A percentile compares a stretch with the other conserved stretches of the same genome.
phyloP scores from a whole-genome alignment of 331 rosid species.

The Dryas integrifolia region DNA sequence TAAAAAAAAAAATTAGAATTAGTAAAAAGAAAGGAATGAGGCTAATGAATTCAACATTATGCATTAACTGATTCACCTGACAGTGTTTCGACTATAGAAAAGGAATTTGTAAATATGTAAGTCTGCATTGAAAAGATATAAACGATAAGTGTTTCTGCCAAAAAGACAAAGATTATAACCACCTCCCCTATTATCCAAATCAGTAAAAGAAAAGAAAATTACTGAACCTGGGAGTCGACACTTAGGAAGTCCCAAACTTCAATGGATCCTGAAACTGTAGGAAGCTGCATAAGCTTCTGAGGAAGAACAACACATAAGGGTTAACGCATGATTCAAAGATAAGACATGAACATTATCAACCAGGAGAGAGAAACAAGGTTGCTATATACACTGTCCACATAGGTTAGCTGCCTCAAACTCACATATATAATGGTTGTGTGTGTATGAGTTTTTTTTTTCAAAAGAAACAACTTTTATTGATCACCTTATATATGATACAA shows the following conservation, averaged over 20 bases:
- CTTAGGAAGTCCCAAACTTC: constrained; percentile 99
- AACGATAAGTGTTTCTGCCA: background rate
- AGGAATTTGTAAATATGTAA: constrained; percentile 77
- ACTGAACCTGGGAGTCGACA: constrained; percentile 95
- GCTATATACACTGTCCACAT: constrained; percentile 17
- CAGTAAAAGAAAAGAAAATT: constrained; percentile 18
- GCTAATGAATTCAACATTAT: constrained; percentile 24
- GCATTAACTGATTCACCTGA: constrained; percentile 60
- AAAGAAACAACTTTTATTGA: no score
- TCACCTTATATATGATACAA: no score
- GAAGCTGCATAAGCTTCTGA: constrained; percentile 94
- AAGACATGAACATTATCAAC: constrained; percentile 5
- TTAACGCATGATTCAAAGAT: constrained; percentile 32
- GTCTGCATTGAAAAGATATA: constrained; percentile 59
- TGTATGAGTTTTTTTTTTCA: no score
- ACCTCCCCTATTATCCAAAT: background rate
- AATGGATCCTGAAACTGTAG: constrained; percentile 90
- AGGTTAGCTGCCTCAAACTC: background rate
- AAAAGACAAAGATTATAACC: background rate
- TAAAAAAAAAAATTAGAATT: constrained; percentile 6
- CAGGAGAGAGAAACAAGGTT: constrained; percentile 12
- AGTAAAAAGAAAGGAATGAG: constrained; percentile 28
- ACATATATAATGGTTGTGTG: background rate
- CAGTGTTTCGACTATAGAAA: constrained; percentile 86
- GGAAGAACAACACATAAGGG: constrained; percentile 23